Percentiles rank a stretch among this genome's conserved stretches.
Evolutionary conservation across 441 rosid genomes (phyloP).

Genomic region (Populus hybrid): DNA sequence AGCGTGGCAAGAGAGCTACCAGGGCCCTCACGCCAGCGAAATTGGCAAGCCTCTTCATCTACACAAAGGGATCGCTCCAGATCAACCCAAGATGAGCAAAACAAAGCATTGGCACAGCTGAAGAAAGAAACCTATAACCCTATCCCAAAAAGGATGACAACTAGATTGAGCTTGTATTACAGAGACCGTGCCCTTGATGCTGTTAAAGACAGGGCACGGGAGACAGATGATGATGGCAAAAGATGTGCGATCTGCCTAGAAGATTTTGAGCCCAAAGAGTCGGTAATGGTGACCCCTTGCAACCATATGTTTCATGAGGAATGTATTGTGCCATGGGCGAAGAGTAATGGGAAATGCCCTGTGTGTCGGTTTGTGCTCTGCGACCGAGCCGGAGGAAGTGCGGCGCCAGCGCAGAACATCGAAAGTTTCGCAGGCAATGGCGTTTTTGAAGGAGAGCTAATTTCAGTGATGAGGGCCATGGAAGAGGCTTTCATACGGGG

Average conservation of each 20-base stretch:
- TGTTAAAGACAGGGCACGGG: not conserved
- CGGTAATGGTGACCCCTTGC: slow-evolving; percentile 76
- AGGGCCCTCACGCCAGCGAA: slow-evolving; percentile 3
- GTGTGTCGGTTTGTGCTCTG: slow-evolving; percentile 52
- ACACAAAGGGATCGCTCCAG: slow-evolving; percentile 25
- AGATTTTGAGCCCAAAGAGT: slow-evolving; percentile 64
- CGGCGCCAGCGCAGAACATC: slow-evolving; percentile 3
- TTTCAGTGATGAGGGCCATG: slow-evolving; percentile 33
- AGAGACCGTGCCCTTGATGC: slow-evolving; percentile 27
- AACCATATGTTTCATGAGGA: slow-evolving; percentile 87
- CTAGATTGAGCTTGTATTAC: slow-evolving; percentile 51
- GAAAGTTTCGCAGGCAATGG: slow-evolving; percentile 7
- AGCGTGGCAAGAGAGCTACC: slow-evolving; percentile 23
- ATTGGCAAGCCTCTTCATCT: not conserved
- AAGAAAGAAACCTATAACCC: slow-evolving; percentile 62
- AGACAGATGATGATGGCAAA: slow-evolving; percentile 48
- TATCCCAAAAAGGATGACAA: slow-evolving; percentile 37
- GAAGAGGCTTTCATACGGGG: slow-evolving; percentile 36
- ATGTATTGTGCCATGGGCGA: slow-evolving; percentile 75
- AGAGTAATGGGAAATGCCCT: slow-evolving; percentile 63
- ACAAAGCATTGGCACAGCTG: slow-evolving; percentile 38
- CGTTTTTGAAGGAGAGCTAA: not conserved
- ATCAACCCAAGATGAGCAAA: slow-evolving; percentile 37
- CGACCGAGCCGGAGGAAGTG: slow-evolving; percentile 21
- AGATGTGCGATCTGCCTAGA: slow-evolving; percentile 74